Percentiles rank a stretch among this genome's conserved stretches.
phyloP scores from a whole-genome alignment of 768 basidiomycete species.

The Boletus eberwhitei region DNA sequence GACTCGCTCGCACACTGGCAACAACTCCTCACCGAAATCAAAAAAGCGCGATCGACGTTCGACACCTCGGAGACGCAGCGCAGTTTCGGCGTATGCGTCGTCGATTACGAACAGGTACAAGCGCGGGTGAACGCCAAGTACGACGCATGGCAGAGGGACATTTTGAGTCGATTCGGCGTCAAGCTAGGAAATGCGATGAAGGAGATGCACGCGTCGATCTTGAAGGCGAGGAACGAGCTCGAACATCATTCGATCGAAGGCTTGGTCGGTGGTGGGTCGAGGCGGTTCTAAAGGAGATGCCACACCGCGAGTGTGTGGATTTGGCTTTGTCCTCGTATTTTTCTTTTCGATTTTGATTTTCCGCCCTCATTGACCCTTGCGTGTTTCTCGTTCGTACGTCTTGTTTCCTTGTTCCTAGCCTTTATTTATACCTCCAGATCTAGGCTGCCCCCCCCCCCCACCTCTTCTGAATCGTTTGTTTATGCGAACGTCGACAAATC shows the following conservation, averaged over 20 bases:
- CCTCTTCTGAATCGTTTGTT: conserved; percentile 4
- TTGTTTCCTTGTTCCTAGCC: not conserved
- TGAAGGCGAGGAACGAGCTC: conserved; percentile 92
- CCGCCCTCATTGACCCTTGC: not conserved
- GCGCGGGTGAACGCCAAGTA: conserved; percentile 97
- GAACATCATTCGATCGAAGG: conserved; percentile 97
- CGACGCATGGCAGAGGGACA: conserved; percentile 96
- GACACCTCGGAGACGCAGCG: conserved; percentile 94
- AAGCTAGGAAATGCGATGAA: conserved; percentile 96
- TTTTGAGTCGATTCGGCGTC: conserved; percentile 85
- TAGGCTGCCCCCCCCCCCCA: not conserved
- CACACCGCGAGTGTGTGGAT: not conserved
- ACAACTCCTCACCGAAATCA: conserved; percentile 93
- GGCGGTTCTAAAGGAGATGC: conserved; percentile 44
- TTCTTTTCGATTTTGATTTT: not conserved
- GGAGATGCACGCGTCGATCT: conserved; percentile 91
- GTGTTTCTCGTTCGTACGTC: not conserved
- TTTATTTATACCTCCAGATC: conserved; percentile 15
- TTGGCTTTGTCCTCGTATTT: not conserved
- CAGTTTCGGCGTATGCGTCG: conserved; percentile 87
- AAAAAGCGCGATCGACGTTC: conserved; percentile 93
- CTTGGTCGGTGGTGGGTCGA: conserved; percentile 53
- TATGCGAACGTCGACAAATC: not conserved
- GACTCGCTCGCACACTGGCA: conserved; percentile 95
- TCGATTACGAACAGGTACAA: conserved; percentile 98